These are phyloP conservation scores for Cokeromyces recurvatus DNA, from an alignment of 371 early-diverging fungal genomes.

Conservation along the genomic window DNA sequence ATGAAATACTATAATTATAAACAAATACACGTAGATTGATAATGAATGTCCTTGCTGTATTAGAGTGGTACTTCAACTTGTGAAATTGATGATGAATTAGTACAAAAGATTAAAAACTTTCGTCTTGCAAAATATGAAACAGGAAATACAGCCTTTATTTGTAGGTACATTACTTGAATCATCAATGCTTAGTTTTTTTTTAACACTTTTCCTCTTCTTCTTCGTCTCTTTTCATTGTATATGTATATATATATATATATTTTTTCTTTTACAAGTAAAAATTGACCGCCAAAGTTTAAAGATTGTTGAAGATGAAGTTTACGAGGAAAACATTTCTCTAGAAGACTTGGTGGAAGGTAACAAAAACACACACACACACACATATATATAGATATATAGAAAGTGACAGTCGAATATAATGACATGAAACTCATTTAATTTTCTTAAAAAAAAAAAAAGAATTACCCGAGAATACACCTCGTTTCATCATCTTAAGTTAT, in stretches of 20 bases:
- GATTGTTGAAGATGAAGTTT: slow-evolving; percentile 53
- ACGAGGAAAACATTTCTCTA: slow-evolving; percentile 42
- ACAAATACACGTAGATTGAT: not conserved
- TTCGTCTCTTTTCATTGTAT: not conserved
- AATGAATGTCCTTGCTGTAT: no score
- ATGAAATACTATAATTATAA: not conserved
- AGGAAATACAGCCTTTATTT: slow-evolving; percentile 57
- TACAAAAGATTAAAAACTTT: slow-evolving; percentile 52
- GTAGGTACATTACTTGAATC: no score
- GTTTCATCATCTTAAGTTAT: slow-evolving; percentile 66
- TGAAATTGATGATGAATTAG: slow-evolving; percentile 51
- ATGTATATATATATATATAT: not conserved
- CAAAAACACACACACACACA: no score
- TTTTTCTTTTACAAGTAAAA: slow-evolving; percentile 36
- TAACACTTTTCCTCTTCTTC: no score
- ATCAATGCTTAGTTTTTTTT: no score
- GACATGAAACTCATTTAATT: not conserved
- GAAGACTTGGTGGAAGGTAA: slow-evolving; percentile 61
- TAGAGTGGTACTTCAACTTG: slow-evolving; percentile 40
- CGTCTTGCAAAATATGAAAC: slow-evolving; percentile 55
- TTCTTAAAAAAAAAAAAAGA: no score
- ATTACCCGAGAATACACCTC: slow-evolving; percentile 67
- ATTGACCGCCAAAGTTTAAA: slow-evolving; percentile 49
- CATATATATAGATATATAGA: no score
- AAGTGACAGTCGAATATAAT: no score